Percentiles rank a stretch among this genome's conserved stretches.
Conservation (phyloP, 306 rosid genomes). For the Nissolia schottii region DNA sequence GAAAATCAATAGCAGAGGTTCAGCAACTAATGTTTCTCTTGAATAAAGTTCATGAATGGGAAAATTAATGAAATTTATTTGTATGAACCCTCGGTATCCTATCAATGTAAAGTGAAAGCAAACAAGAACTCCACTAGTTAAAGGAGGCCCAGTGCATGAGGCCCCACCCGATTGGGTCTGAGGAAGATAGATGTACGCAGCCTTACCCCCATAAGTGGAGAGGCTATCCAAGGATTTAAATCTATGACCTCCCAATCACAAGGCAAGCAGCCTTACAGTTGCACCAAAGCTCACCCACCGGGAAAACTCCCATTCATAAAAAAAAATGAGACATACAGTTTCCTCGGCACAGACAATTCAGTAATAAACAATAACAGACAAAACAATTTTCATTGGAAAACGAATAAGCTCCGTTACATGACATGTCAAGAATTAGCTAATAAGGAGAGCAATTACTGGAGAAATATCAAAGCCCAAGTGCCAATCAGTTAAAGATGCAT, state of each 20-base stretch:
- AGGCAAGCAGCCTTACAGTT: too few species aligned
- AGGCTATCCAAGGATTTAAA: too few species aligned
- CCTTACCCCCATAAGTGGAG: too few species aligned
- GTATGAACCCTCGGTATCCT: not conserved
- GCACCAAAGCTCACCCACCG: too few species aligned
- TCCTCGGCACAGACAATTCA: not conserved
- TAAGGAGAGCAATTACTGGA: constrained; percentile 47
- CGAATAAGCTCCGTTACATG: constrained; percentile 5
- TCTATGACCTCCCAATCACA: too few species aligned
- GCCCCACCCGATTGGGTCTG: too few species aligned
- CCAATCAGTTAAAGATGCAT: constrained; percentile 83
- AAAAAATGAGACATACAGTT: not conserved
- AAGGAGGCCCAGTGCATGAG: too few species aligned
- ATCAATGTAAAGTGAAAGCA: not conserved
- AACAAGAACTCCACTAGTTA: constrained; percentile 11
- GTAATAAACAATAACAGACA: not conserved
- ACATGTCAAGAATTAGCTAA: not conserved
- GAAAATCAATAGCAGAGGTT: not conserved
- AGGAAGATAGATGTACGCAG: too few species aligned
- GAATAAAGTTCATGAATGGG: not conserved
- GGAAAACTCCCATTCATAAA: not conserved
- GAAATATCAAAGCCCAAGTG: constrained; percentile 91
- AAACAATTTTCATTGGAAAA: not conserved
- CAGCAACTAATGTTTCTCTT: not conserved
- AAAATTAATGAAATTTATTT: not conserved